These are phyloP conservation scores for Tricholoma sp. DNA, from an alignment of 768 basidiomycete species.

Conservation along the genomic window DNA sequence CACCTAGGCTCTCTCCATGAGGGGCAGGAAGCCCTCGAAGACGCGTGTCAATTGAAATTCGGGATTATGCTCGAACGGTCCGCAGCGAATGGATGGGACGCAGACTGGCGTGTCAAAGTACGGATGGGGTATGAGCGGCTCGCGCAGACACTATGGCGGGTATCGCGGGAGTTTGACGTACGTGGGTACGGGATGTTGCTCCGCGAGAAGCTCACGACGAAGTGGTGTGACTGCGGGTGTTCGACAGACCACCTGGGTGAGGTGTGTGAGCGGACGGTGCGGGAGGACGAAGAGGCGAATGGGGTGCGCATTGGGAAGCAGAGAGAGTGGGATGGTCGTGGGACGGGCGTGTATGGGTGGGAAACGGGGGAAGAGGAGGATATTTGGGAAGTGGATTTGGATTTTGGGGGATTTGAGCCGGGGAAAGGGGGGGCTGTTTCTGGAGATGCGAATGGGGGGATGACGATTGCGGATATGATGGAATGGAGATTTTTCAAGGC, in stretches of 20 bases:
- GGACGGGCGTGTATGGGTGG: slow-evolving; percentile 69
- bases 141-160: slow-evolving; percentile 61
- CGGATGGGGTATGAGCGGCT: slow-evolving; percentile 61
- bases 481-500: slow-evolving; percentile 69
- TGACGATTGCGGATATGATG: slow-evolving; percentile 72
- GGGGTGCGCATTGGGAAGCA: slow-evolving; percentile 59
- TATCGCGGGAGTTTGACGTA: slow-evolving; percentile 67
- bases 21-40: slow-evolving; percentile 58
- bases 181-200: slow-evolving; percentile 66
- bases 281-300: slow-evolving; percentile 63
- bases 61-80: slow-evolving; percentile 31
- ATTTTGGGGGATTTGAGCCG: slow-evolving; percentile 53
- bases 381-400: slow-evolving; percentile 67
- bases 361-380: slow-evolving; percentile 74
- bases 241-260: slow-evolving; percentile 75
- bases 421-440: slow-evolving; percentile 31
- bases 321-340: slow-evolving; percentile 73
- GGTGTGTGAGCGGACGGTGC: slow-evolving; percentile 68
- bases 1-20: slow-evolving; percentile 56
- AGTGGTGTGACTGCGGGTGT: slow-evolving; percentile 81
- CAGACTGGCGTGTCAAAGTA: slow-evolving; percentile 56
- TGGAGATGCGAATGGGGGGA: slow-evolving; percentile 37
- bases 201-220: slow-evolving; percentile 64
- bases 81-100: slow-evolving; percentile 37
- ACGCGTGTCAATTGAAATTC: slow-evolving; percentile 57